Conservation (phyloP, 2,329 filamentous ascomycete genomes). For the Xylariaceae sp. region DNA sequence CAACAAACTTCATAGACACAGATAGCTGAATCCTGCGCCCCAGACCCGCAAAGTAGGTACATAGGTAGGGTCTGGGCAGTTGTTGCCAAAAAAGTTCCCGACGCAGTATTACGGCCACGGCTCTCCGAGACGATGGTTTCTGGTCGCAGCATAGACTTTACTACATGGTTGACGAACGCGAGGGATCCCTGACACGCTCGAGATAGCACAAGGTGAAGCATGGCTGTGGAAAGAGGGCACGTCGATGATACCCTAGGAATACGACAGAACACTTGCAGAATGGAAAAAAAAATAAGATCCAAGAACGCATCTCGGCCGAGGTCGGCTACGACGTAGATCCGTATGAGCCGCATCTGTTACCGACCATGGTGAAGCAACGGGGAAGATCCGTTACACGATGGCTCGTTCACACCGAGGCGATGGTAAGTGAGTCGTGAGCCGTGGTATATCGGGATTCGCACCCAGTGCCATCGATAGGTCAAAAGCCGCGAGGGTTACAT, state of each 20-base stretch:
- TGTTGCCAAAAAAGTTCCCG: constrained; percentile 13
- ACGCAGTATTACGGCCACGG: constrained; percentile 2
- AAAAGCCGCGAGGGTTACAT: constrained; percentile 2
- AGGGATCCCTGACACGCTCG: neutral
- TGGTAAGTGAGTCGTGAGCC: neutral
- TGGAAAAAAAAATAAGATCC: neutral
- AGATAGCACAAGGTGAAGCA: neutral
- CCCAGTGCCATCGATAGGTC: neutral
- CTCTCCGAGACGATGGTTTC: neutral
- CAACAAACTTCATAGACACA: constrained; percentile 9
- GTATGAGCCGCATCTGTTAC: constrained; percentile 5
- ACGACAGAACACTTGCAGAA: neutral
- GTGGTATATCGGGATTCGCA: neutral
- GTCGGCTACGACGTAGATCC: neutral
- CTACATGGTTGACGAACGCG: neutral
- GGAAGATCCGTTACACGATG: constrained; percentile 2
- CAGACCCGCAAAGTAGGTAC: constrained; percentile 1
- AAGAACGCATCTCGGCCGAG: neutral
- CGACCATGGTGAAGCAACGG: neutral
- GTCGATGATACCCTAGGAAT: neutral
- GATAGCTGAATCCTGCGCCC: constrained; percentile 24
- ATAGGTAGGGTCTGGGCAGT: constrained; percentile 8
- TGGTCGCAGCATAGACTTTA: constrained; percentile 5
- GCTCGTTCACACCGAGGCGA: constrained; percentile 13
- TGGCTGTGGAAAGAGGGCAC: neutral